Evolutionary conservation across 177 flowering plant genomes (phyloP), one percentile per base, ranked within the genome.

Genomic region (Vitis hybrid): DNA sequence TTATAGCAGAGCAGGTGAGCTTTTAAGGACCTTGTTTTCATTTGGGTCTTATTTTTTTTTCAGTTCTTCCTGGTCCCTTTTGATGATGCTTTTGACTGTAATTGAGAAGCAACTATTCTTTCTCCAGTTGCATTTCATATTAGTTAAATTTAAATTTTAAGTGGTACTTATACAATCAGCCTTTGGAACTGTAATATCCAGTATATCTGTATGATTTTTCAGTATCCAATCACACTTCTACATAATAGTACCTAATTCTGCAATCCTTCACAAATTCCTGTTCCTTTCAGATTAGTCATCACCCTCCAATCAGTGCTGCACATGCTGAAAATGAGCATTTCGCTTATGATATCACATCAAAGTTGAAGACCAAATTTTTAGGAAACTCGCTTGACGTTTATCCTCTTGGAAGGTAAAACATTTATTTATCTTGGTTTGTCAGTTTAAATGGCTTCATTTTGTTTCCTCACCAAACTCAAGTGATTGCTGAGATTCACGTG

Each of bases 281-380:
- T 7, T 8, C 9, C 13, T 75, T 80, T 59, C 87, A 96, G 99
- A 94, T 96, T 15, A 84, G 98, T 72, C 99, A 96, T 83, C 99
- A 94, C 70, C 99, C 99, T 66, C 99, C 99, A 67, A 93, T 88
- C 89, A 87, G 99, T 81, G 97, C 97, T 72, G 99, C 83, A 35
- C 99, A 93, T 86, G 97, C 97, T 60, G 99, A 96, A 85, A 96
- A 91, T 75, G 93, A 93, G 64, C 99, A 96, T 83, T 96, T 96
- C 71, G 73, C 81, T 32, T 96, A 96, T 83, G 99, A 96, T 82
- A 79, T 92, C 40, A 91, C 98, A 6, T 96, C 99, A 62, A 96
- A 96, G 83, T 65, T 96, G 71, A 93, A 82, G 72, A 93, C 98
- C 65, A 96, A 96, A 72, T 86, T 93, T 70, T 76, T 96, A 64